Evolutionary conservation across 345 rosid genomes (phyloP).

Genomic region (Hibiscus mutabilis): DNA sequence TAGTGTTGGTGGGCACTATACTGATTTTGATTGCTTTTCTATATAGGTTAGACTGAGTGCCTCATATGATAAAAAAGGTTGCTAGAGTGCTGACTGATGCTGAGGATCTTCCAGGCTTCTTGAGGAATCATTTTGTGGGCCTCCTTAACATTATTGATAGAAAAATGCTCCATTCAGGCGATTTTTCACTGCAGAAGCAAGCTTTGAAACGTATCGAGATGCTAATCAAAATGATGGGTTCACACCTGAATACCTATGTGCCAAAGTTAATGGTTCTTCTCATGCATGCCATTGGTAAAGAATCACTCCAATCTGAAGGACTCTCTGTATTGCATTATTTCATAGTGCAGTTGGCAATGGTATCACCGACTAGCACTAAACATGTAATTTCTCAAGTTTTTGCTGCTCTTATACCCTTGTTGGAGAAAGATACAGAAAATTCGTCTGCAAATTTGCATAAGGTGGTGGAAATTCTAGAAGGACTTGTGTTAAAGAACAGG

Average conservation of each 20-base stretch:
- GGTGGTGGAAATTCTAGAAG: slow-evolving; percentile 81
- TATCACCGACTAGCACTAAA: slow-evolving; percentile 79
- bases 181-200: slow-evolving; percentile 67
- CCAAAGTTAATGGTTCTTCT: slow-evolving; percentile 95
- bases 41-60: slow-evolving; percentile 69
- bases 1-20: not conserved
- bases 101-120: slow-evolving; percentile 78
- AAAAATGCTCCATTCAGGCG: slow-evolving; percentile 83
- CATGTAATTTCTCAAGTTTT: slow-evolving; percentile 88
- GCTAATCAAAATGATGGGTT: slow-evolving; percentile 91
- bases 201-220: slow-evolving; percentile 85
- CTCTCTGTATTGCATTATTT: slow-evolving; percentile 81
- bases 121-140: slow-evolving; percentile 95
- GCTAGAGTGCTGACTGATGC: slow-evolving; percentile 66
- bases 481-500: slow-evolving; percentile 76
- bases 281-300: slow-evolving; percentile 84
- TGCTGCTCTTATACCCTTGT: slow-evolving; percentile 89
- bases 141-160: slow-evolving; percentile 90
- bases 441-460: slow-evolving; percentile 41
- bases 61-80: slow-evolving; percentile 69
- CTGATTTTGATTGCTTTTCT: slow-evolving; percentile 6
- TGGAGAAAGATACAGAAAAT: slow-evolving; percentile 67
- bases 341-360: slow-evolving; percentile 59
- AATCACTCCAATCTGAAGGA: slow-evolving; percentile 79
- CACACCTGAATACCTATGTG: slow-evolving; percentile 73